These are phyloP conservation scores for Ajuga chamaepitys DNA, from an alignment of 257 asterid genomes.

Conservation along the genomic window DNA sequence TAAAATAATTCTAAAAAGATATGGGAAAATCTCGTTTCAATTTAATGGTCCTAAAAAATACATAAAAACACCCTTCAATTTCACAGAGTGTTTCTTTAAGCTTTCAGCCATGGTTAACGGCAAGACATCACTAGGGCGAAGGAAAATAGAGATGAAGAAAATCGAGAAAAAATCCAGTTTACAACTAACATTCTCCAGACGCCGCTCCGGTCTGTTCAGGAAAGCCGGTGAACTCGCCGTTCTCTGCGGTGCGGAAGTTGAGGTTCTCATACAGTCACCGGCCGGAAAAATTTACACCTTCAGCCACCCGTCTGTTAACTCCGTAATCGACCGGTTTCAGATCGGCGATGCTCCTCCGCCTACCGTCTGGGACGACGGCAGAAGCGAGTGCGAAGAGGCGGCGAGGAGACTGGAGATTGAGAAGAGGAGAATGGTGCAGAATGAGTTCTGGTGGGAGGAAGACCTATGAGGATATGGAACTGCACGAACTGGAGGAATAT, in stretches of 20 bases:
- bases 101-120: too few relatives aligned
- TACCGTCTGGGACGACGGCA: neutral
- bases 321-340: neutral
- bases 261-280: conserved; percentile 27
- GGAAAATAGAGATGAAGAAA: conserved; percentile 29
- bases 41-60: too few relatives aligned
- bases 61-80: too few relatives aligned
- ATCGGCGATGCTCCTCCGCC: neutral
- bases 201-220: conserved; percentile 26
- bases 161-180: conserved; percentile 16
- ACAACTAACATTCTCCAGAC: conserved; percentile 28
- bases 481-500: conserved; percentile 38
- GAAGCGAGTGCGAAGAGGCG: conserved; percentile 16
- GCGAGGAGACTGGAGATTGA: conserved; percentile 18
- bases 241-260: conserved; percentile 22
- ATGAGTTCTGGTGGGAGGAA: conserved; percentile 32
- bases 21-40: too few relatives aligned
- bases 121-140: conserved; percentile 27
- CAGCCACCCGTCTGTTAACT: conserved; percentile 19
- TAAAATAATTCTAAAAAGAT: too few relatives aligned
- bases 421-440: neutral
- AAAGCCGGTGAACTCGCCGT: conserved; percentile 33
- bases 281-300: conserved; percentile 19
- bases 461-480: conserved; percentile 15
- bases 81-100: too few relatives aligned